Evolutionary conservation across 345 rosid species (phyloP), one percentile per base, ranked within the genome.

Genomic region (Triadica sebifera): DNA sequence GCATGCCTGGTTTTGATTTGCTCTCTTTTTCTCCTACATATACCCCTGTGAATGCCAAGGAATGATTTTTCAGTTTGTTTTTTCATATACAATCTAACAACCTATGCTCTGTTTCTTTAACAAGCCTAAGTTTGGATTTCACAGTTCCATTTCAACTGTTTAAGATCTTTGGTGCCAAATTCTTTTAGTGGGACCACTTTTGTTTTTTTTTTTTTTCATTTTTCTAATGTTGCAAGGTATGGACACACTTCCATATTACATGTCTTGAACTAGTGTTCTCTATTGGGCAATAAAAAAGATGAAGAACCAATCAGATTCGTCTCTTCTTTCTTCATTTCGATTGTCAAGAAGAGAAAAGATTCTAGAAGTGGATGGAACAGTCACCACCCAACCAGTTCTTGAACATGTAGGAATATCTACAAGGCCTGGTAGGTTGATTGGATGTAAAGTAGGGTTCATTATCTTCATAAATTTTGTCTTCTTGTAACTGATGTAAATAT

Each of bases 331-430:
- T 69, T 80, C 85, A 45, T 69, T 82, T 67, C 94, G 99, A 69
- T 80, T 83, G n/a, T 71, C 89, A 65, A 90, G 82, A 85, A 86
- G 77, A 72, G 97, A 95, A 76, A 91, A 85, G 86, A 88, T 95
- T 75, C 80, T 95, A 34, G 98, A 93, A 83, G 85, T 95, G 70
- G 99, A 95, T 76, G 99, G 99, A 76, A 93, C 92, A 4, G 92
- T 93, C 80, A 91, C 98, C 56, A 90, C 93, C 47, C 98, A 93
- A 78, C 98, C 99, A 37, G 97, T 93, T 85, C 96, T 95, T 71
- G 99, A 95, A 84, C 99, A 95, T 84, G 87, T 95, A 25, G 99
- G 98, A 71, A 82, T 90, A 76, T 95, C 98, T 73, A 87, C 94
- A 24, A 91, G 99, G 99, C 98, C 96, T 69, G 98, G 98, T 94